Evolutionary conservation across 1,139 yeast species (phyloP), one percentile per base, ranked within the genome.

Genomic region (Geotrichum bryndzae): DNA sequence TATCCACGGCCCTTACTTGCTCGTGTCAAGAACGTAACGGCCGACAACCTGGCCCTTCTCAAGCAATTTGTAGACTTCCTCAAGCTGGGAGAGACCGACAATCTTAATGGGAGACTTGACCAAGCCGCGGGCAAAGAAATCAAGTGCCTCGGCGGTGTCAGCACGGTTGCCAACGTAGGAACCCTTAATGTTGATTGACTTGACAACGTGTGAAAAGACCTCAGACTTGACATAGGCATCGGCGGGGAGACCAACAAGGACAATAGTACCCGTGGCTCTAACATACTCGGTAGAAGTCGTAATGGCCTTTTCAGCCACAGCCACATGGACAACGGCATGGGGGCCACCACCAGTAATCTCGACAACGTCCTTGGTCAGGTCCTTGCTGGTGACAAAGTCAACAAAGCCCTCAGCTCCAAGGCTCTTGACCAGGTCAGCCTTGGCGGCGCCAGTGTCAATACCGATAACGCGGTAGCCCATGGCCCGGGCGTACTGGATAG

Each of bases 81-180:
- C 82, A 70, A 87, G 80, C 70, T 84, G 83, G 63, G 84, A 79
- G 69, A 86, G 79, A 46, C 87, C 86, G 65, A 83, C 88, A 72
- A 87, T 72, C 77, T 82, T 83, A 76, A 85, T 84, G 68, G 90
- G 88, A 66, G 88, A 81, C 70, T 80, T 77, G 73, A 87, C 86
- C 72, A 83, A 78, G 66, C 94, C 94, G 69, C 89, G 81, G 64
- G 80, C 67, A 75, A 84, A 86, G 80, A 87, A 87, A 69, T 86
- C 88, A 68, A 87, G 76, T 64, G 94, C 92, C 76, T 87, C 94
- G 69, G 85, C 83, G 63, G 90, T 80, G 75, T 88, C 94, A 64
- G 86, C 86, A 76, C 92, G 84, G 81, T 86, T 87, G 68, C 94
- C 94, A 65, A 88, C 94, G 72, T 86, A 86, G 58, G 92, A 86